Base-by-base conservation (phyloP, 768 basidiomycete species). In the Mycena amicta region DNA sequence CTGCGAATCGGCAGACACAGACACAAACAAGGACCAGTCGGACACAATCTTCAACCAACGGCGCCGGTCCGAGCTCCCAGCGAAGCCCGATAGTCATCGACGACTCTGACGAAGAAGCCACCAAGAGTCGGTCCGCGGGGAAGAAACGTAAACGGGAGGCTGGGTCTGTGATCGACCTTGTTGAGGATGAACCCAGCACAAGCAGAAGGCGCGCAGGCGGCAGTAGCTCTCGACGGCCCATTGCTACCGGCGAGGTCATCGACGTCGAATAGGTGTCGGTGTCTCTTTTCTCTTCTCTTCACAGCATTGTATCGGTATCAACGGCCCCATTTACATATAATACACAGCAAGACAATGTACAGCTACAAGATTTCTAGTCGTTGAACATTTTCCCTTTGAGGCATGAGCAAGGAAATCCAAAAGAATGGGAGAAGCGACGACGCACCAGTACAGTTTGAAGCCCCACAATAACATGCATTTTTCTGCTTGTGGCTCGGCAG, bases 71-170 rank as follows among this genome's bases (percentile, higher is more conserved):
- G 60, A 57, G 56, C 60, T 23, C 61, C 20, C 39, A 45, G 47
- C 43, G 64, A 3, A 61, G 62, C 20, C 61, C 67, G 5, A 71
- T 75, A 20, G 63, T 71, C 12, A 67, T 74, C 3, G 65, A 71
- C 20, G 74, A 74, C 57, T 67, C 72, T 5, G 70, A 71, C 20
- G 72, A 70, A 20, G 71, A 74, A 26, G 57, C 49, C 4, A n/a
- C n/a, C 53, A 47, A 5, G 57, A 52, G 46, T 11, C 55, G 55
- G 16, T 60, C 62, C 16, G 49, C 65, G 29, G 50, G 71, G 61
- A 69, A 69, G 70, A 82, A 70, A 72, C 78, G 75, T 53, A 74
- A 65, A 66, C 63, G 73, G 60, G 68, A 69, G 18, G 25, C 31
- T 25, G 63, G 67, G 13, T 56, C 62, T 22, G 69, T 69, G 50